Base-by-base conservation (phyloP, 208 protist genomes). In the Angomonas desouzai region DNA sequence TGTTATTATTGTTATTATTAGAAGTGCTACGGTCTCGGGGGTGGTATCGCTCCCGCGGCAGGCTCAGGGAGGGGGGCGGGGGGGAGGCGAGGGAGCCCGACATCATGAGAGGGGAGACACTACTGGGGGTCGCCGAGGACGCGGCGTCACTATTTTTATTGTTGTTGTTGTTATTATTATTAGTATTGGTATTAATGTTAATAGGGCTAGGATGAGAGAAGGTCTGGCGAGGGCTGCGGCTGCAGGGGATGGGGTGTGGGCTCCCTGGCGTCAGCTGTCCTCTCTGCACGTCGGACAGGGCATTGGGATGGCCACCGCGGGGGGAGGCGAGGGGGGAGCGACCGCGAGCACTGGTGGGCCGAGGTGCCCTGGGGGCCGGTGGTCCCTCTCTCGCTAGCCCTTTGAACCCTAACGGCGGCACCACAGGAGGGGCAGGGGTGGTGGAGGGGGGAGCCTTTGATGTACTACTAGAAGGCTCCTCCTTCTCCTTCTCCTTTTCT, bases 151-250 rank as follows among this genome's bases (percentile, higher is more conserved):
- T 59, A 32, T 59, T 27, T 7, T 32, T 59, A 18, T 40, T 59
- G 13, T 38, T 59, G 28, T 59, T 59, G 28, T 59, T 59, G 28
- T 59, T 59, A 32, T 38, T 59, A 32, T 59, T 59, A 23, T 7
- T 30, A n/a, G 18, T 55, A 27, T 7, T 55, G 18, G 16, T n/a
- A 23, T 40, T 48, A 13, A 7, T 16, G 7, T 20, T 20, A 45
- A 25, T 22, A 45, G 11, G 38, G 11, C 38, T n/a, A 45, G 38
- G n/a, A n/a, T n/a, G 36, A 40, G 36, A 13, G 13, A 18, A 13
- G 9, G 36, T 18, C 36, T 40, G 36, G 36, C 36, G 36, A 40
- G 36, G 36, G 13, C 36, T 40, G 13, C 36, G n/a, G n/a, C n/a
- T n/a, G n/a, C n/a, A n/a, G n/a, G n/a, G n/a, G 36, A 40, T 40